A percentile compares a stretch with the other conserved stretches of the same genome.
Conservation (phyloP, 2,329 filamentous ascomycete genomes). For the Fusarium tanahbumbuense region DNA sequence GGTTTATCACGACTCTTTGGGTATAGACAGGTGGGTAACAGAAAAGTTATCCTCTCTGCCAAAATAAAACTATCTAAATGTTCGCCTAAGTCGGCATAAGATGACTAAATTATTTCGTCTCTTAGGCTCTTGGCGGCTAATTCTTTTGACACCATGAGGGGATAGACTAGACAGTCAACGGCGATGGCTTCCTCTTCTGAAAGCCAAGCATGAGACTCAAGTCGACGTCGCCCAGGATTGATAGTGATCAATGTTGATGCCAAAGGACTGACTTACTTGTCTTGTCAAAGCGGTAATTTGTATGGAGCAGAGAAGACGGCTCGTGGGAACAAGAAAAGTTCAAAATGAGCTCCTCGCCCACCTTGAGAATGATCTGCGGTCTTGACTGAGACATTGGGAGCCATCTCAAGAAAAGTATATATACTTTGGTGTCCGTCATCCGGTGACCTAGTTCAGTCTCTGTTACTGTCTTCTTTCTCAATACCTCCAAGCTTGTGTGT, state of each 20-base stretch:
- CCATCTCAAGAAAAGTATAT: slow-evolving; percentile 2
- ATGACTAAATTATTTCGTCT: background rate
- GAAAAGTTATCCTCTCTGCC: background rate
- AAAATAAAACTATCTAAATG: background rate
- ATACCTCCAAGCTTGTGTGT: background rate
- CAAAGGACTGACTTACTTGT: background rate
- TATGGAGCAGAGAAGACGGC: background rate
- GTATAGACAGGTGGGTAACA: slow-evolving; percentile 23
- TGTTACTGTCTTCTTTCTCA: background rate
- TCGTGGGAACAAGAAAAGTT: slow-evolving; percentile 11
- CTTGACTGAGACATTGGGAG: slow-evolving; percentile 20
- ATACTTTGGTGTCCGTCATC: background rate
- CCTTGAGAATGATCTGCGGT: slow-evolving; percentile 2
- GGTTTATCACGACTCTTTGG: slow-evolving; percentile 33
- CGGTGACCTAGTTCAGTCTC: slow-evolving; percentile 1
- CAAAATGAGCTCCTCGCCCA: slow-evolving; percentile 40
- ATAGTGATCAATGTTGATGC: background rate
- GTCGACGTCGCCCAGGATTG: slow-evolving; percentile 21
- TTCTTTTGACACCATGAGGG: background rate
- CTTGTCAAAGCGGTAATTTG: background rate
- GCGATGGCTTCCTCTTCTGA: slow-evolving; percentile 42
- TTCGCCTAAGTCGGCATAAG: background rate
- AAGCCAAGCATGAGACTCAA: slow-evolving; percentile 11
- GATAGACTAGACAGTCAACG: slow-evolving; percentile 4
- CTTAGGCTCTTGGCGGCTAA: background rate